Base-by-base conservation (phyloP, 1,139 yeast species). In the Debaryomyces singareniensis region DNA sequence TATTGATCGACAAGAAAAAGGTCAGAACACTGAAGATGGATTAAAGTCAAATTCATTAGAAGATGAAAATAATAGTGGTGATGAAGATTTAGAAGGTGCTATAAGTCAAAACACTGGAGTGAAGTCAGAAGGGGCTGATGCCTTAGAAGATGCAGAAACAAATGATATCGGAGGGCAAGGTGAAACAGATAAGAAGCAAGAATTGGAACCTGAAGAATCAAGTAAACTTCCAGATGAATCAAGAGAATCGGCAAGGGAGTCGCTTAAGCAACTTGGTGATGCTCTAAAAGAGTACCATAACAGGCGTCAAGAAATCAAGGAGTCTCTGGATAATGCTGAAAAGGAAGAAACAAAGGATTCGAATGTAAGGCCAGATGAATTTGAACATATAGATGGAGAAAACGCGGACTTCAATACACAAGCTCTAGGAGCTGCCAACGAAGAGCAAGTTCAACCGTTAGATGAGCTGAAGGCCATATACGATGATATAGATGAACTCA, bases 401-500 rank as follows among this genome's bases (percentile, higher is more conserved):
- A 78, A 78, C 41, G 72, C 86, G 5, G 77, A 80, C 26, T 53
- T 52, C 30, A 91, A 84, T 34, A 83, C 95, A 0, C 97, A 93
- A 55, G 98, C 97, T 0, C 60, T 91, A 34, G 98, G 97, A 15
- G 78, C 93, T 27, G 95, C 96, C 5, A 75, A 78, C 34, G 74
- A 78, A 44, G 96, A 87, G 29, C 87, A 85, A 47, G 64, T 75
- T 24, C 93, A 85, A 49, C 56, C 77, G 1, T 71, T 87, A 35
- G 82, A 89, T 49, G 95, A 89, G 29, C 80, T 78, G 11, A 80
- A 74, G 74, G 96, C 94, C 0, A 84, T 89, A 43, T 96, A 87
- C 34, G 89, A 81, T 39, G 83, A 75, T 14, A 40, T 40, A 43
- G 48, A 16, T 35, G 39, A 20, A 47, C 44, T 9, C n/a, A n/a